phyloP scores from a whole-genome alignment of 805 yeast genomes.

The Zygoascus bituminiphila region DNA sequence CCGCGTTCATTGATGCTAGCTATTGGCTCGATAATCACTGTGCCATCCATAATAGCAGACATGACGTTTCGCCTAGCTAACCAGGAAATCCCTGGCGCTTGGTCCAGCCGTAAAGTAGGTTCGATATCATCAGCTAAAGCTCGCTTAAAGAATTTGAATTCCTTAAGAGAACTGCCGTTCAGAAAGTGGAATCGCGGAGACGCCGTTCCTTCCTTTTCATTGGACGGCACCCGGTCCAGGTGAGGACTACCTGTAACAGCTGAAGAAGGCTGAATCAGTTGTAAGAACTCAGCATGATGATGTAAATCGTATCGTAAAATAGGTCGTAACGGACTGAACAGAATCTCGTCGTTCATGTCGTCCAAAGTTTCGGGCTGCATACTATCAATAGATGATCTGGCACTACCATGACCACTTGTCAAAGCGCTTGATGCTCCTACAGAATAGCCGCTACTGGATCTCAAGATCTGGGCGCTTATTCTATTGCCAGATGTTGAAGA shows the following conservation, averaged over 20 bases:
- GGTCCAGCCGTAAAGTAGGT: conserved; percentile 55
- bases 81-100: conserved; percentile 57
- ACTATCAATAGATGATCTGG: not conserved
- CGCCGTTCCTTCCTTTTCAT: not conserved
- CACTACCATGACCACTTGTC: not conserved
- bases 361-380: not conserved
- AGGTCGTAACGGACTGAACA: conserved; percentile 6
- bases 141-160: conserved; percentile 52
- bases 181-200: conserved; percentile 1
- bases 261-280: not conserved
- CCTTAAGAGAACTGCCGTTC: conserved; percentile 32
- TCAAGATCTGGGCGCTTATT: not conserved
- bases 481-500: not conserved
- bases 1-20: conserved; percentile 64
- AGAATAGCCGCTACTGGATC: not conserved
- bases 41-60: conserved; percentile 65
- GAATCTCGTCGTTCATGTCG: not conserved
- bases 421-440: not conserved
- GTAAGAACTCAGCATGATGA: conserved; percentile 2
- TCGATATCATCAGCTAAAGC: conserved; percentile 73
- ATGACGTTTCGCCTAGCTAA: conserved; percentile 54
- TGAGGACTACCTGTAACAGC: not conserved
- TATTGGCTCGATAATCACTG: conserved; percentile 78
- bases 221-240: not conserved
- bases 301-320: conserved; percentile 7